phyloP scores from a whole-genome alignment of 495 filamentous ascomycete species.

The Podospora sp. region DNA sequence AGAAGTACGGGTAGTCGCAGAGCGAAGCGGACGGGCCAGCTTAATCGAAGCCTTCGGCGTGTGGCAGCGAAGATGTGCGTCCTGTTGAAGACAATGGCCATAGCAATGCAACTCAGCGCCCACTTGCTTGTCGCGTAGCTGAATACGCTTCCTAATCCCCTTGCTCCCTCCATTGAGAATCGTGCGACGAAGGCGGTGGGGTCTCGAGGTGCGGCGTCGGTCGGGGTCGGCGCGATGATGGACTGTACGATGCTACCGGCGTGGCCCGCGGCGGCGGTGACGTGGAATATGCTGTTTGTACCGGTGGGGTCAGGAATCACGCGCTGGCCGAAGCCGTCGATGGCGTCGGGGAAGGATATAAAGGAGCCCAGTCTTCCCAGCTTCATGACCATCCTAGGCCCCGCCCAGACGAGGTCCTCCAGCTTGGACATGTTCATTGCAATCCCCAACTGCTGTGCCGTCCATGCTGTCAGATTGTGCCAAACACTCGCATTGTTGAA shows the following conservation, averaged over 20 bases:
- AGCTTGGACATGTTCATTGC: slow-evolving; percentile 48
- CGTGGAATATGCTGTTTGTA: slow-evolving; percentile 39
- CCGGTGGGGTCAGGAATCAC: slow-evolving; percentile 60
- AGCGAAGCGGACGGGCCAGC: slow-evolving; percentile 69
- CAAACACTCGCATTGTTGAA: slow-evolving; percentile 47
- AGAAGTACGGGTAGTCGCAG: slow-evolving; percentile 77
- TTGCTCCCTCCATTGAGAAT: slow-evolving; percentile 54
- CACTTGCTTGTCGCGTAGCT: slow-evolving; percentile 91
- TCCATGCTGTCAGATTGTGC: slow-evolving; percentile 53
- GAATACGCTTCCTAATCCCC: slow-evolving; percentile 80
- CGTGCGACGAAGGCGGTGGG: slow-evolving; percentile 45
- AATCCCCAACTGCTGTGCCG: slow-evolving; percentile 41
- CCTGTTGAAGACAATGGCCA: slow-evolving; percentile 86
- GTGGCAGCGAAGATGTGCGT: slow-evolving; percentile 92
- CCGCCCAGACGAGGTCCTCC: slow-evolving; percentile 60
- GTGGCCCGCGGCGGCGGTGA: slow-evolving; percentile 31
- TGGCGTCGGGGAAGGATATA: slow-evolving; percentile 60
- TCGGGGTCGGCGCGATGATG: slow-evolving; percentile 30
- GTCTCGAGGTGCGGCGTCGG: slow-evolving; percentile 39
- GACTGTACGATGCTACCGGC: slow-evolving; percentile 31
- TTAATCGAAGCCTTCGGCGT: slow-evolving; percentile 70
- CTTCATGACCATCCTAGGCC: slow-evolving; percentile 65
- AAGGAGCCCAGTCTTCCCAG: slow-evolving; percentile 63
- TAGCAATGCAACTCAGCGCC: slow-evolving; percentile 83
- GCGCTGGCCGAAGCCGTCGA: slow-evolving; percentile 64